Conservation (phyloP, 768 basidiomycete species). For the Pisolithus albus region DNA sequence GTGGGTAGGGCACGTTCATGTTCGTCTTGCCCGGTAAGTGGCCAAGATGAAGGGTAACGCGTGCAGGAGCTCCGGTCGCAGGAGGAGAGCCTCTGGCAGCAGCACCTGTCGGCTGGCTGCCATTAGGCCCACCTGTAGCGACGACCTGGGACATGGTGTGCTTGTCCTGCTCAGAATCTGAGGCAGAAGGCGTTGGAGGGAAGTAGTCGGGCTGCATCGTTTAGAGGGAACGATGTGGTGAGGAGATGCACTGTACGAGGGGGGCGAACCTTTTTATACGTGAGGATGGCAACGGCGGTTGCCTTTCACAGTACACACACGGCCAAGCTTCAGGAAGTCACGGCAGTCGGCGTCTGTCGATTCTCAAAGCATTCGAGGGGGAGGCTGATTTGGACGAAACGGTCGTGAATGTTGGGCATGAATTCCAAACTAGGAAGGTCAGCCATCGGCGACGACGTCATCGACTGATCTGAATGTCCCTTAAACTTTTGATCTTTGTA, state of each 20-base stretch:
- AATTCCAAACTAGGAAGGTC: slow-evolving; percentile 25
- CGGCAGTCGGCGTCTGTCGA: background rate
- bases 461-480: background rate
- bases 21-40: slow-evolving; percentile 69
- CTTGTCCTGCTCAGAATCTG: slow-evolving; percentile 11
- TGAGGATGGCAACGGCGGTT: background rate
- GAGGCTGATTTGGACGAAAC: slow-evolving; percentile 14
- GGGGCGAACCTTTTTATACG: slow-evolving; percentile 9
- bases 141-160: background rate
- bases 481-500: background rate
- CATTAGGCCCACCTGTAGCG: slow-evolving; percentile 5
- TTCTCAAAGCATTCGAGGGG: background rate
- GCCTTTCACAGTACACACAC: slow-evolving; percentile 3
- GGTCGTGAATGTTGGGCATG: slow-evolving; percentile 3
- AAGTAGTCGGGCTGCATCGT: slow-evolving; percentile 23
- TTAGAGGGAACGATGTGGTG: slow-evolving; percentile 1
- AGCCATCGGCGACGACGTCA: slow-evolving; percentile 21
- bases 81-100: slow-evolving; percentile 9
- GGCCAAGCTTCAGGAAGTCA: background rate
- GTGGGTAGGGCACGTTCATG: slow-evolving; percentile 66
- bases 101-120: background rate
- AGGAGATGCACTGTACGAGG: slow-evolving; percentile 4
- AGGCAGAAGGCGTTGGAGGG: slow-evolving; percentile 27
- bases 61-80: slow-evolving; percentile 37
- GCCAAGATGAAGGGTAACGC: slow-evolving; percentile 66